Base-by-base conservation (phyloP, 495 filamentous ascomycete species). In the Chaetomium fimeti region DNA sequence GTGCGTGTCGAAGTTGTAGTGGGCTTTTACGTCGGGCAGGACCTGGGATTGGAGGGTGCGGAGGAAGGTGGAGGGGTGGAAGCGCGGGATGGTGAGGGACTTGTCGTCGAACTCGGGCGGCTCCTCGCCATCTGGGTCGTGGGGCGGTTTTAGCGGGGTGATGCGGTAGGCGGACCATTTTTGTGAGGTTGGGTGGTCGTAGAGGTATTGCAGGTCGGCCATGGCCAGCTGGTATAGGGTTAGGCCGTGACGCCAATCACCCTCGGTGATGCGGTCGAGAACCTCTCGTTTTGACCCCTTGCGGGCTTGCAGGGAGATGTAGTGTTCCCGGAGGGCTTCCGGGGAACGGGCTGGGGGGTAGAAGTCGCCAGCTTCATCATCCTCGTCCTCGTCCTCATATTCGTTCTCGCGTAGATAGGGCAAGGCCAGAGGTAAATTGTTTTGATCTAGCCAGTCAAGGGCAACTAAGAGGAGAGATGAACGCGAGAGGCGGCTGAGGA, bases 201-300 rank as follows among this genome's bases (percentile, higher is more conserved):
- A 84, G n/a, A 93, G 79, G 70, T 91, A 81, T 64, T 89, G 88
- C 16, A 91, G 75, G 68, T 95, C 91, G 18, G 87, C 87, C 82
- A 91, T 92, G 54, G 89, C 91, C 5, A 93, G 78, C 70, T 92
- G 89, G 65, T 89, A 90, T 18, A 96, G 75, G 1, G 83, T 87
- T 24, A 95, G 77, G 1, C 91, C 91, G 57, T 86, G 82, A 24
- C 90, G 81, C 91, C 91, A 96, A 72, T 96, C 91, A 49, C 89
- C 89, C 62, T 92, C 88, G 0, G 89, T 67, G 45, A 96, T 88
- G 32, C 90, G 82, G 68, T 91, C 89, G 8, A 90, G 77, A 5
- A 93, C 83, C 70, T 96, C 91, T 53, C 86, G 81, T 67, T 88
- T 90, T 12, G 82, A 84, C 4, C 89, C 89, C 69, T 88, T 92